These are phyloP conservation scores for Aspergillus quadricinctus DNA, from an alignment of 2,329 filamentous ascomycete species.

Conservation along the genomic window DNA sequence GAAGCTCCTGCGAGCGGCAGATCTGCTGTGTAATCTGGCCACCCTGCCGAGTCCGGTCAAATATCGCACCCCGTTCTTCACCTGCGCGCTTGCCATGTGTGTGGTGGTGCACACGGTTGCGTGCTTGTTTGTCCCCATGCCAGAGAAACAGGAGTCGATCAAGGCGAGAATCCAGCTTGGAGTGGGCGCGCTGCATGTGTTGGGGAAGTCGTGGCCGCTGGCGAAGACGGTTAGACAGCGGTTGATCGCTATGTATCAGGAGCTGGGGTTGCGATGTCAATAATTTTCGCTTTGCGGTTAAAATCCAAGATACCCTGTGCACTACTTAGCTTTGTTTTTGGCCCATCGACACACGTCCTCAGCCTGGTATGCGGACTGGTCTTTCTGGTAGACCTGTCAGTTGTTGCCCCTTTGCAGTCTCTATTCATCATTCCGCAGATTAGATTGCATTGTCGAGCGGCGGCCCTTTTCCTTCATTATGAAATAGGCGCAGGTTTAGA, in stretches of 20 bases:
- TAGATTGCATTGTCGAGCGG: too few species aligned
- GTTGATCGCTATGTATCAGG: constrained; percentile 22
- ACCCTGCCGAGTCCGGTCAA: constrained; percentile 51
- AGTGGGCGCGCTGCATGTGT: constrained; percentile 23
- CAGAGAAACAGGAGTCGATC: constrained; percentile 17
- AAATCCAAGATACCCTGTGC: neutral
- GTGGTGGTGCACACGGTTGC: constrained; percentile 72
- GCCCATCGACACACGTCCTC: neutral
- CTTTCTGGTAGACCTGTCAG: neutral
- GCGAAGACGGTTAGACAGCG: constrained; percentile 24
- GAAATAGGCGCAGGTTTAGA: neutral
- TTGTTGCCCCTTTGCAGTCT: neutral
- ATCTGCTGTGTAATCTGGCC: constrained; percentile 68
- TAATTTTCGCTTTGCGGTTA: neutral
- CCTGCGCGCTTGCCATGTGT: constrained; percentile 68
- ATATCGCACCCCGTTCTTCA: constrained; percentile 72
- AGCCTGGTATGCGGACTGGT: neutral
- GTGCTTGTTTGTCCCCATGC: constrained; percentile 52
- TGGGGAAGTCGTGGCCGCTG: constrained; percentile 29
- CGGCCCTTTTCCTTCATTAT: neutral
- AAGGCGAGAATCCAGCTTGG: constrained; percentile 29
- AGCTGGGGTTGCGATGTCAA: constrained; percentile 6
- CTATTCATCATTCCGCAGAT: neutral
- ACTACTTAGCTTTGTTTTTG: neutral
- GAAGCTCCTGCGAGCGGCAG: constrained; percentile 74